These are phyloP conservation scores for Colletotrichum tanaceti DNA, from an alignment of 2,329 filamentous ascomycete genomes.

Conservation along the genomic window DNA sequence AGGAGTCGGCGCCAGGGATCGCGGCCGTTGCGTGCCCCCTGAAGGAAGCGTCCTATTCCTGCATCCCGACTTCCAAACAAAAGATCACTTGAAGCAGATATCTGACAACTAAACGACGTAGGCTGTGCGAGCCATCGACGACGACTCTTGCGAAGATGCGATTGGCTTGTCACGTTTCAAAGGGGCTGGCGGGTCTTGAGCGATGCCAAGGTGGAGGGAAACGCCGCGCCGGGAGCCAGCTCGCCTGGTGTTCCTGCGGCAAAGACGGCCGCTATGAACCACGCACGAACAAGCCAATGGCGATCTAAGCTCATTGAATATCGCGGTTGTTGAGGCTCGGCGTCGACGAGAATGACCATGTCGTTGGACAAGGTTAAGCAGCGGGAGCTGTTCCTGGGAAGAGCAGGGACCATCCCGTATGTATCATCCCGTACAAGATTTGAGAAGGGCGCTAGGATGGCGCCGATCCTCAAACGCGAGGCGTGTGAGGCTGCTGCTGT, in stretches of 20 bases:
- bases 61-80: conserved; percentile 20
- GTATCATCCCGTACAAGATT: conserved; percentile 12
- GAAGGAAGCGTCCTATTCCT: conserved; percentile 31
- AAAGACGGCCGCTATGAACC: conserved; percentile 23
- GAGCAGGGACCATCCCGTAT: conserved; percentile 29
- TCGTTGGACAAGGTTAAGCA: conserved; percentile 31
- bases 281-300: conserved; percentile 30
- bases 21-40: conserved; percentile 1
- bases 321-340: conserved; percentile 29
- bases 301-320: conserved; percentile 27
- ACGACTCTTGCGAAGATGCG: conserved; percentile 31
- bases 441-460: conserved; percentile 35
- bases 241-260: conserved; percentile 25
- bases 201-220: conserved; percentile 23
- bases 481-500: conserved; percentile 34
- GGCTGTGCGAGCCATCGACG: conserved; percentile 12
- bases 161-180: conserved; percentile 38
- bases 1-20: conserved; percentile 15
- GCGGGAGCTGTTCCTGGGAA: conserved; percentile 37
- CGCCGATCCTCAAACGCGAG: conserved; percentile 38
- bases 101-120: conserved; percentile 31
- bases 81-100: conserved; percentile 40
- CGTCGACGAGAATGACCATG: conserved; percentile 29
- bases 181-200: conserved; percentile 27
- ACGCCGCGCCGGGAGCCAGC: conserved; percentile 16